Evolutionary conservation across 1,139 yeast genomes (phyloP), one percentile per base, ranked within the genome.

Genomic region (Arxiozyma heterogenica): DNA sequence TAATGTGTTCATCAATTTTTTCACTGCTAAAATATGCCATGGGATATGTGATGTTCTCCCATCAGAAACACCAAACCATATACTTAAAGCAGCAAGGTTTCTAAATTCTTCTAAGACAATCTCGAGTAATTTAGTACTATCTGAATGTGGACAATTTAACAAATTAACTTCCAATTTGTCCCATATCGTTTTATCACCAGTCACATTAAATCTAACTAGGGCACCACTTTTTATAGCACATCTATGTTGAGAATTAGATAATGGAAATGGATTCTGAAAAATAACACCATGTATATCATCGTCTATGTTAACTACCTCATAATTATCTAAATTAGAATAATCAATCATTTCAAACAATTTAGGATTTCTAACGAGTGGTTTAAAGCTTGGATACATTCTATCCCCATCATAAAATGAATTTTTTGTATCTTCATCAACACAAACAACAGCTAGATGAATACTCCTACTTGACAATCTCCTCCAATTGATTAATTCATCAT

Each of bases 11-110:
- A 85, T 67, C 60, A 83, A 75, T 64, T 86, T 87, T 39, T 80
- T 78, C 7, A 88, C 95, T 0, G 95, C 88, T 38, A 80, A 73
- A 38, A 88, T 77, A 68, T 89, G 96, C 89, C 95, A 86, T n/a
- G 97, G 97, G 1, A 84, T 73, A 44, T 76, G 71, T 0, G 76
- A 70, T 38, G 71, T 64, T 17, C 63, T 63, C 1, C 69, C 67
- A 27, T 67, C 68, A 17, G 73, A 68, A 20, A 74, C 73, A 0
- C 79, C 78, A 43, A 73, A 69, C 59, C 75, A 64, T 2, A 73
- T 69, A 25, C 75, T 72, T 47, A 73, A 59, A 1, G 82, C 76
- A 1, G 85, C 81, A 57, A 88, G 66, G 53, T 82, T 80, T 61
- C 87, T 79, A 69, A 83, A 87, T 60, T 90, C 96, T 34, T 71